A percentile compares a stretch with the other conserved stretches of the same genome.
Evolutionary conservation across 257 asterid genomes (phyloP).

Genomic region (Linderniella brevidens): DNA sequence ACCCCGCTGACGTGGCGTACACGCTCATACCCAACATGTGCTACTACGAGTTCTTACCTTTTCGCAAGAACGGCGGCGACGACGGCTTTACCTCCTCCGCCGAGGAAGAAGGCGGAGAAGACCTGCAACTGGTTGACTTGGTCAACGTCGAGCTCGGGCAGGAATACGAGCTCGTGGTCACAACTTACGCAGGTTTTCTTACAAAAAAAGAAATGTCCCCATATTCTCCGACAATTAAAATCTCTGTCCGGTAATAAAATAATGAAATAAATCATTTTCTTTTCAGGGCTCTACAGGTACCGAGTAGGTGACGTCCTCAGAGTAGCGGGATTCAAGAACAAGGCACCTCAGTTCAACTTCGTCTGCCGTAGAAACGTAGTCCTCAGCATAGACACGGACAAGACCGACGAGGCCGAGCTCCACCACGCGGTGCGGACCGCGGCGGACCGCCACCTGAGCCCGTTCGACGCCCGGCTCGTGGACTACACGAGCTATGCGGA

Average conservation of each 20-base stretch:
- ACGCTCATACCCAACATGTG: slow-evolving; percentile 79
- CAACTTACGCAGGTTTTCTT: slow-evolving; percentile 65
- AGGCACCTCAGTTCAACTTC: slow-evolving; percentile 86
- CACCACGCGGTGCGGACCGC: slow-evolving; percentile 72
- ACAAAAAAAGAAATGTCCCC: neutral
- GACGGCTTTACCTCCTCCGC: slow-evolving; percentile 23
- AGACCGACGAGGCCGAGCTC: slow-evolving; percentile 88
- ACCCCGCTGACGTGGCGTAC: slow-evolving; percentile 63
- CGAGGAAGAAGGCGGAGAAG: slow-evolving; percentile 29
- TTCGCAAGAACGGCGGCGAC: slow-evolving; percentile 26
- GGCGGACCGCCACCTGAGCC: slow-evolving; percentile 33
- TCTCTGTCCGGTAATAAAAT: no score
- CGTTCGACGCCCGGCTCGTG: slow-evolving; percentile 41
- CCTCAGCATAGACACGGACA: slow-evolving; percentile 70
- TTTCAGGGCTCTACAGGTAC: slow-evolving; percentile 66
- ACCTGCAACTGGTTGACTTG: slow-evolving; percentile 46
- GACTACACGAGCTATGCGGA: slow-evolving; percentile 89
- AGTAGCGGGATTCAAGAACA: slow-evolving; percentile 90
- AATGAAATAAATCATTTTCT: no score
- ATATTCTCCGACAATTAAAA: neutral
- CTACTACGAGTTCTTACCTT: slow-evolving; percentile 74
- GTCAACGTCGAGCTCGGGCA: slow-evolving; percentile 65
- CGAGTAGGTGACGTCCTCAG: slow-evolving; percentile 79
- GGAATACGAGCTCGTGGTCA: slow-evolving; percentile 85
- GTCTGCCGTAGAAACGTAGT: slow-evolving; percentile 76